Base-by-base conservation (phyloP, 805 yeast genomes). In the Kazachstania africana region DNA sequence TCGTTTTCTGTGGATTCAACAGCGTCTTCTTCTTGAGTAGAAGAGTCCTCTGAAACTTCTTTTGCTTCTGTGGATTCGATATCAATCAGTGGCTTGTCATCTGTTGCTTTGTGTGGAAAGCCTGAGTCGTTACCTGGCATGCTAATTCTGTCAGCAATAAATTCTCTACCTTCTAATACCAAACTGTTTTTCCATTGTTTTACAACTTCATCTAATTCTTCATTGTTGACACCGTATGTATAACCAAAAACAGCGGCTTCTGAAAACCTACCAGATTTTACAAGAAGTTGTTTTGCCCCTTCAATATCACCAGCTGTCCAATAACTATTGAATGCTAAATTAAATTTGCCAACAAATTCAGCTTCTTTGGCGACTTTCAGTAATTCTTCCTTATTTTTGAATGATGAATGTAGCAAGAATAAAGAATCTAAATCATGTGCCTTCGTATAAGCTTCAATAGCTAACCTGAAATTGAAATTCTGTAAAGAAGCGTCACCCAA, bases 321-420 rank as follows among this genome's bases (percentile, higher is more conserved):
- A 55, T 75, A 75, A 9, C 95, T 79, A 51, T 82, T 84, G 65
- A 85, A 91, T 16, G 97, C 94, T 36, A 87, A 64, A 55, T 91
- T 91, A 58, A 75, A 82, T 53, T 78, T 78, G 29, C 96, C 96
- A 27, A 63, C 67, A n/a, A 54, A 60, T 44, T 69, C 74, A 29
- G 95, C 87, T 28, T 61, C 58, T 34, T 65, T 63, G 5, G 91
- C 94, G 24, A 88, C 66, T 34, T 63, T 60, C 14, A 60, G 53
- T 39, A 91, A 68, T 24, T 73, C 78, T 8, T 57, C 59, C 44
- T 63, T 64, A 55, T 83, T 68, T 51, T 83, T 87, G 29, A 87
- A 68, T 6, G 95, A 79, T 8, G 95, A 75, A 57, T 85, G 74
- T 40, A 91, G 57, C 43, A 88, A 69, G 42, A 91, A 68, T 46